Base-by-base conservation (phyloP, 768 basidiomycete species). In the Dioszegia crocea region DNA sequence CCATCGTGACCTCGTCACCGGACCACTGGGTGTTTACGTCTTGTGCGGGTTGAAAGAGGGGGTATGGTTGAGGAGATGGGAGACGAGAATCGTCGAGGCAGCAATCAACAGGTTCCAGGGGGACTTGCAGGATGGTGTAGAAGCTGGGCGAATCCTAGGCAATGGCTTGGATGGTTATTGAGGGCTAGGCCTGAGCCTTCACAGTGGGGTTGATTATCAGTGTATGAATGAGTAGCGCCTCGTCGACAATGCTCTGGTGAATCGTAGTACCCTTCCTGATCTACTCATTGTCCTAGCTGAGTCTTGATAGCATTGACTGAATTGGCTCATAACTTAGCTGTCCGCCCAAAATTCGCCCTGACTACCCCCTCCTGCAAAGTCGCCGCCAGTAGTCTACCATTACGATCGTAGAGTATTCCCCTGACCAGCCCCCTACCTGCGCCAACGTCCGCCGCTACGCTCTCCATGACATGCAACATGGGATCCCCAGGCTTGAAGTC, bases 301-400 rank as follows among this genome's bases (percentile, higher is more conserved):
- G n/a, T n/a, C n/a, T n/a, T n/a, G n/a, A n/a, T n/a, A n/a, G n/a
- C n/a, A n/a, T n/a, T n/a, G n/a, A n/a, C n/a, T n/a, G n/a, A n/a
- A n/a, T n/a, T n/a, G n/a, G 9, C 31, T 39, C 36, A 53, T 27
- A 53, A 17, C 39, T 53, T 53, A 14, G 51, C 41, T 17, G 54
- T 30, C 17, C 83, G n/a, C 84, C 84, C 65, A 78, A 84, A 48
- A 83, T 89, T 78, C 79, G 82, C 73, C 36, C 76, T 57, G 1
- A 77, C 72, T 29, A 77, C 75, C 4, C 76, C 76, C 48, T 77
- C 76, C 61, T 78, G 77, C 27, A 52, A 45, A 16, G 77, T 78
- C n/a, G 70, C 68, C 17, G 77, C 77, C 19, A 78, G 48, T 56
- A 78, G 55, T 24, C 62, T 48, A 9, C 77, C 77, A 5, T 67